Base-by-base conservation (phyloP, 2,329 filamentous ascomycete genomes). In the Penicillium sp. region DNA sequence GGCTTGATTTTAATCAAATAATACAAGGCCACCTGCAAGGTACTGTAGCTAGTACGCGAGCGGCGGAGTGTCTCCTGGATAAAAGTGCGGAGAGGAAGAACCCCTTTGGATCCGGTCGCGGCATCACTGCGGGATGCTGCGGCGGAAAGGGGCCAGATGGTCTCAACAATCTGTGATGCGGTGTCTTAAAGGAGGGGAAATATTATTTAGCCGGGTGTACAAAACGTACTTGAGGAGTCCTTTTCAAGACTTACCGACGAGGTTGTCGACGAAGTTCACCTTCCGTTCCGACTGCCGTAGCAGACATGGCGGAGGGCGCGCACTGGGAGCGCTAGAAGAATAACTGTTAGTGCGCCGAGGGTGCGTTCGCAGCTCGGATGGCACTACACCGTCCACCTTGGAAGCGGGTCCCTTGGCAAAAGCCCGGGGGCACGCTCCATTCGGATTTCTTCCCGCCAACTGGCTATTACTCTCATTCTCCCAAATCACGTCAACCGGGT, bases 11-110 rank as follows among this genome's bases (percentile, higher is more conserved):
- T 83, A 70, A 99, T 88, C 70, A 99, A 79, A 74, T 99, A 99
- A 76, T 97, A 99, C 61, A 99, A 81, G 27, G 94, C 93, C 59
- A 99, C 94, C 77, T 97, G 94, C 53, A 99, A 81, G 31, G 94
- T 99, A 58, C 93, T 97, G 79, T 97, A 99, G 79, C 92, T 97
- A 43, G 94, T 96, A 69, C 93, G 88, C 59, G 94, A 99, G 68
- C 94, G 87, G 67, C 92, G 90, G 64, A 99, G 82, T 21, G 94
- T 97, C 81, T 97, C 94, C 77, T 97, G 92, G 68, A 99, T 97
- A 74, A 97, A 99, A 53, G 89, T 96, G 65, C 92, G 90, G 68
- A 99, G 82, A 58, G 93, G 92, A 64, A 99, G 80, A 60, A 97
- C 90, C 51, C 89, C 86, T 72, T 89, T 91, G 71, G 83, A 83